phyloP scores from a whole-genome alignment of 768 basidiomycete species.

The Pleurotus cornucopiae region DNA sequence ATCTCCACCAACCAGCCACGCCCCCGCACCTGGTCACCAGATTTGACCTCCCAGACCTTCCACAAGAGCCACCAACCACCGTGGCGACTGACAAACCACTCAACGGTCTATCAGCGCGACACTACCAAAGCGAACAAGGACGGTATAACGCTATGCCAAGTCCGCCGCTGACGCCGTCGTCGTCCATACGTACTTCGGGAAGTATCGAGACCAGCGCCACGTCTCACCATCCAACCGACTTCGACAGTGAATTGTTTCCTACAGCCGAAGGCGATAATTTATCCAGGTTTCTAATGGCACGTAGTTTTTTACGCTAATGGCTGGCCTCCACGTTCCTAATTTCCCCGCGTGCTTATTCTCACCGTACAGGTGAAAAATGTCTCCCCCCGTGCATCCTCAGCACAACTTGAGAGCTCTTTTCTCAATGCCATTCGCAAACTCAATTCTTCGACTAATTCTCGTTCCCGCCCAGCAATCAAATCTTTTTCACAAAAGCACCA shows the following conservation, averaged over 20 bases:
- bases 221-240: slow-evolving; percentile 7
- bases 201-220: slow-evolving; percentile 12
- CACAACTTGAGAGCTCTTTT: slow-evolving; percentile 24
- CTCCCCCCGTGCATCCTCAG: slow-evolving; percentile 16
- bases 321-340: too few species aligned
- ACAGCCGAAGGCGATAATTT: slow-evolving; percentile 11
- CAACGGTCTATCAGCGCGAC: too few species aligned
- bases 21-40: slow-evolving; percentile 22
- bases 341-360: neutral
- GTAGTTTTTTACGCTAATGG: neutral
- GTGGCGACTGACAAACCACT: neutral
- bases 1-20: slow-evolving; percentile 28
- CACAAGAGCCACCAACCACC: neutral
- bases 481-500: slow-evolving; percentile 13
- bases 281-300: slow-evolving; percentile 16
- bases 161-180: slow-evolving; percentile 52
- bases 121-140: neutral
- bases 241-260: slow-evolving; percentile 13
- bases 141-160: slow-evolving; percentile 34
- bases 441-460: neutral
- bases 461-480: neutral
- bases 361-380: slow-evolving; percentile 35
- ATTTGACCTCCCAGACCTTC: slow-evolving; percentile 1
- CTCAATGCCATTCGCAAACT: neutral
- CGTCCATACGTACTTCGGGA: slow-evolving; percentile 19